phyloP scores from a whole-genome alignment of 371 early-diverging fungal genomes.

The Mucor mucedo region DNA sequence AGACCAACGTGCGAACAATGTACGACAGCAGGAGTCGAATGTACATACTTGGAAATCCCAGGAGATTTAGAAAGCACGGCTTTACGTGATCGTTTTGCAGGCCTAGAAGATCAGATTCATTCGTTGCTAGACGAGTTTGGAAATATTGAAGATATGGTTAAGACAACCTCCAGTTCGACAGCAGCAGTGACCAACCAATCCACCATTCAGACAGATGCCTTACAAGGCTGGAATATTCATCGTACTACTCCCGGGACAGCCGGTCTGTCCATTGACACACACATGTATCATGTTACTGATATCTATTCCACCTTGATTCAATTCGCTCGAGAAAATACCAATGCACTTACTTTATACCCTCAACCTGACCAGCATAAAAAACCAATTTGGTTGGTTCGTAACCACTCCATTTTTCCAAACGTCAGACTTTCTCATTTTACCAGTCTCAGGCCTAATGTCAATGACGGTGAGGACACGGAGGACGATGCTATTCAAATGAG shows the following conservation, averaged over 20 bases:
- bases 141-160: conserved; percentile 36
- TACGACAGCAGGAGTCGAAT: conserved; percentile 32
- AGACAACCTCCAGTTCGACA: background rate
- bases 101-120: conserved; percentile 51
- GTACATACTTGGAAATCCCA: conserved; percentile 48
- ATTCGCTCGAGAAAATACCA: conserved; percentile 49
- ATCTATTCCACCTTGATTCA: conserved; percentile 42
- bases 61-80: conserved; percentile 57
- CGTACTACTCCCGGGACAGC: conserved; percentile 10
- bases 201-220: conserved; percentile 27
- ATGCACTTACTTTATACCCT: conserved; percentile 21
- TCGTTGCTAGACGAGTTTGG: conserved; percentile 44
- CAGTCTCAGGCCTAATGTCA: conserved; percentile 33
- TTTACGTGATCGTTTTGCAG: conserved; percentile 47
- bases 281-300: conserved; percentile 45
- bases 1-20: conserved; percentile 52
- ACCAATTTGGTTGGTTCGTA: conserved; percentile 41
- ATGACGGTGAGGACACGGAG: conserved; percentile 17
- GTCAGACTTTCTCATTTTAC: conserved; percentile 51
- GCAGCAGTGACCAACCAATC: background rate
- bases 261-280: conserved; percentile 49
- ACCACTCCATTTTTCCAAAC: conserved; percentile 46
- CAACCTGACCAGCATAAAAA: conserved; percentile 19
- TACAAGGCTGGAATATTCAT: conserved; percentile 32
- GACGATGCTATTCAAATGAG: background rate